A percentile compares a stretch with the other conserved stretches of the same genome.
Conservation (phyloP, 805 yeast genomes). For the Vanderwaltozyma verrucispora region DNA sequence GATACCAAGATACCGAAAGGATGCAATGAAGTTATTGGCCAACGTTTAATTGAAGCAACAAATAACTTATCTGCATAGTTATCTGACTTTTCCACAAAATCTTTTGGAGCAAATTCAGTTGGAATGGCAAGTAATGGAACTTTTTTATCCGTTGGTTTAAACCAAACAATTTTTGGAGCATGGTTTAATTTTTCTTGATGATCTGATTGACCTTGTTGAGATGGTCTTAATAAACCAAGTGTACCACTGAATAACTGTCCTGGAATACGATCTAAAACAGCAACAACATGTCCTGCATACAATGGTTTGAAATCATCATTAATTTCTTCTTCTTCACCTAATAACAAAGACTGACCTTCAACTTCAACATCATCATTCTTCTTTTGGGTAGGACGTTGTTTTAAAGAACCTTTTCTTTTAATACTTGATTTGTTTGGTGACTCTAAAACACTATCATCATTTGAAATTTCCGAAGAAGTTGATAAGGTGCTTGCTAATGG, state of each 20-base stretch:
- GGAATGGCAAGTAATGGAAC: constrained; percentile 98
- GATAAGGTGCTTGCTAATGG: constrained; percentile 10
- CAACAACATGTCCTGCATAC: constrained; percentile 97
- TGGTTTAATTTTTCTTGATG: constrained; percentile 23
- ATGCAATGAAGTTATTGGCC: constrained; percentile 98
- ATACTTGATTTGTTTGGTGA: constrained; percentile 12
- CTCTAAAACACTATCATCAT: constrained; percentile 3
- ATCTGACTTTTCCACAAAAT: constrained; percentile 88
- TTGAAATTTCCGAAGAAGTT: not conserved
- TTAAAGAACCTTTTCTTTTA: constrained; percentile 79
- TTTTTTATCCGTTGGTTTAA: constrained; percentile 95
- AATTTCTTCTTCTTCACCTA: constrained; percentile 93
- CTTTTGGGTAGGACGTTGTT: constrained; percentile 93
- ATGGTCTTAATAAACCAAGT: constrained; percentile 85
- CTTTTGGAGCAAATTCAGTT: constrained; percentile 94
- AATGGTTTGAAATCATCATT: constrained; percentile 87
- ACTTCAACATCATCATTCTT: constrained; percentile 98
- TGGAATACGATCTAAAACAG: constrained; percentile 93
- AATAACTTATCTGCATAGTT: constrained; percentile 71
- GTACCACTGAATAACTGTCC: constrained; percentile 96
- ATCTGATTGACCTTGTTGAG: constrained; percentile 56
- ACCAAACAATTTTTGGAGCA: constrained; percentile 96
- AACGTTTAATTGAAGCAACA: constrained; percentile 92
- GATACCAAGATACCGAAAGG: constrained; percentile 93
- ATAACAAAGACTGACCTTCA: constrained; percentile 86